These are phyloP conservation scores for Beauveria brongniartii DNA, from an alignment of 2,329 filamentous ascomycete species.

Conservation along the genomic window DNA sequence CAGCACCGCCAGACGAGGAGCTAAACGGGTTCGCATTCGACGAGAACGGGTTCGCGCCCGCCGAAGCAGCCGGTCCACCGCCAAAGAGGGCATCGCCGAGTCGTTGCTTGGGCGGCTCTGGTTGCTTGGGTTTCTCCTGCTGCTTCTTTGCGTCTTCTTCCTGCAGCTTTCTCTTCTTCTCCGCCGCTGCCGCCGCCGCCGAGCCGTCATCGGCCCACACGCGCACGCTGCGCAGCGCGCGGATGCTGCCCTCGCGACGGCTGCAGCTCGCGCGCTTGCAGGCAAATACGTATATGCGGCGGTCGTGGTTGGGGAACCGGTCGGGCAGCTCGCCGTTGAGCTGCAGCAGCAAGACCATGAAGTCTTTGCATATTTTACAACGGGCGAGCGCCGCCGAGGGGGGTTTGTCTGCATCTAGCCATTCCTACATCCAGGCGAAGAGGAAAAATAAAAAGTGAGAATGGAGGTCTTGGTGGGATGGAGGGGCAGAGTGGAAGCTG, in stretches of 20 bases:
- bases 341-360: constrained; percentile 81
- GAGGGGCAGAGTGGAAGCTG: not conserved
- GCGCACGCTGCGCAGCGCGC: constrained; percentile 63
- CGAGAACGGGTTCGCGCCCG: constrained; percentile 52
- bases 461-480: not conserved
- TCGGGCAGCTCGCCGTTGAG: constrained; percentile 86
- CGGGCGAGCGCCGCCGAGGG: constrained; percentile 71
- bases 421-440: constrained; percentile 49
- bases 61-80: constrained; percentile 37
- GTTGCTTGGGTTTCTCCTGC: constrained; percentile 24
- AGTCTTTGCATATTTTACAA: constrained; percentile 78
- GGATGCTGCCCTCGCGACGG: constrained; percentile 73
- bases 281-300: constrained; percentile 78
- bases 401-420: constrained; percentile 64
- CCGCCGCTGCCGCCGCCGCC: constrained; percentile 19
- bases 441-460: not conserved
- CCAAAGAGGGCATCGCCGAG: constrained; percentile 67
- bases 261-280: constrained; percentile 74
- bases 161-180: constrained; percentile 25
- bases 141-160: constrained; percentile 20
- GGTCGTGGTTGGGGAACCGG: constrained; percentile 76
- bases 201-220: constrained; percentile 36
- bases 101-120: constrained; percentile 28
- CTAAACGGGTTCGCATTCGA: constrained; percentile 42
- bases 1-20: constrained; percentile 17